Evolutionary conservation across 1,284 basidiomycete species (phyloP).

Genomic region (Tilletia walkeri): DNA sequence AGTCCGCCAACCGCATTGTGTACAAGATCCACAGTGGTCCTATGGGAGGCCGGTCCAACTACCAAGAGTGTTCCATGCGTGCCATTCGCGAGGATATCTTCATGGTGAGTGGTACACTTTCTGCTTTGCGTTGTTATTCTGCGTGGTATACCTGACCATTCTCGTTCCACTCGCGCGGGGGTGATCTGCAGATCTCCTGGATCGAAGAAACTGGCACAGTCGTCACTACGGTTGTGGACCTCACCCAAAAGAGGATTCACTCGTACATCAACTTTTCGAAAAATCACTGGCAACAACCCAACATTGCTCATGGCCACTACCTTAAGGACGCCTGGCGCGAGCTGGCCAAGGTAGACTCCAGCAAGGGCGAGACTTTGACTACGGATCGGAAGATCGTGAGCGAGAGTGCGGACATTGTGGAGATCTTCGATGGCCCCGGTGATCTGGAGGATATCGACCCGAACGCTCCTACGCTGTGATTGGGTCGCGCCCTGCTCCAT

Average conservation of each 20-base stretch:
- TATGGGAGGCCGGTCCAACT: not conserved
- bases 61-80: not conserved
- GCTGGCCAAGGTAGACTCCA: not conserved
- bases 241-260: not conserved
- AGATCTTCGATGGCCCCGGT: not conserved
- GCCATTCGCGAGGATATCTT: not conserved
- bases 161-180: not conserved
- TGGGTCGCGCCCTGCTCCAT: not conserved
- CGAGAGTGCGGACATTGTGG: not conserved
- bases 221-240: conserved; percentile 1
- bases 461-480: not conserved
- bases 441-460: conserved; percentile 6
- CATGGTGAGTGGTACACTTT: not conserved
- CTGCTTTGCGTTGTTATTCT: not conserved
- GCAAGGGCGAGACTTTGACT: not conserved
- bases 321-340: not conserved
- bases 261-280: not conserved
- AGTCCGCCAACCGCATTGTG: conserved; percentile 1
- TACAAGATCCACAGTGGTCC: conserved; percentile 8
- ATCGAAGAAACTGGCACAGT: conserved; percentile 1
- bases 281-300: not conserved
- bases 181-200: not conserved
- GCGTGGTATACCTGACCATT: not conserved
- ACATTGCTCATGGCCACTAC: not conserved
- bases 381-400: not conserved